A percentile compares a stretch with the other conserved stretches of the same genome.
phyloP scores from a whole-genome alignment of 805 yeast species.

The Yamadazyma laniorum region DNA sequence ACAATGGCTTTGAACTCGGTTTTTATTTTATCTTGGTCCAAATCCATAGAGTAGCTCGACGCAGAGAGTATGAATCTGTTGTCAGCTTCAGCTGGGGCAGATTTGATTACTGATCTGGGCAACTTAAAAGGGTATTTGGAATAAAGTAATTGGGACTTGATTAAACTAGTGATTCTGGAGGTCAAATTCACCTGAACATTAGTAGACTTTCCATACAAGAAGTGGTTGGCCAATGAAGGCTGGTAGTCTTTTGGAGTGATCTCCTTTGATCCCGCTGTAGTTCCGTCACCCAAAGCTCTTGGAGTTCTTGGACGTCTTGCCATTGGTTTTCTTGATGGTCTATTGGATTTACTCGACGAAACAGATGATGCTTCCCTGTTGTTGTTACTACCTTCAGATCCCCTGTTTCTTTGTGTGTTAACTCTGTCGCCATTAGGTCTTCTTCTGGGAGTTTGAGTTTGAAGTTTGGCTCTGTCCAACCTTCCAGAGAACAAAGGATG shows the following conservation, averaged over 20 bases:
- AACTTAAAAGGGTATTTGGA: slow-evolving; percentile 42
- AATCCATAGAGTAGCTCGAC: slow-evolving; percentile 22
- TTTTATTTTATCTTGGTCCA: slow-evolving; percentile 21
- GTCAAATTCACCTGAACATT: slow-evolving; percentile 24
- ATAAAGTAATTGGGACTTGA: slow-evolving; percentile 35
- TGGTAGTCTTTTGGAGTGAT: slow-evolving; percentile 5
- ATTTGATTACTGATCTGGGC: slow-evolving; percentile 33
- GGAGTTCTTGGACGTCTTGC: slow-evolving; percentile 3
- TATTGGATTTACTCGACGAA: background rate
- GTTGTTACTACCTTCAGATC: background rate
- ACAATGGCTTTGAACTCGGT: slow-evolving; percentile 30
- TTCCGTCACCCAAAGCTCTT: background rate
- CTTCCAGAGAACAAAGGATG: slow-evolving; percentile 19
- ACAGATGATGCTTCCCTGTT: too few species aligned
- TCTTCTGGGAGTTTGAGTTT: background rate
- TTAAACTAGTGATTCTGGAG: slow-evolving; percentile 39
- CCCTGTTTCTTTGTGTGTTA: background rate
- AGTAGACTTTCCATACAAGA: slow-evolving; percentile 40
- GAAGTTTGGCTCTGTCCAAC: slow-evolving; percentile 1
- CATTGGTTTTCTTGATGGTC: background rate
- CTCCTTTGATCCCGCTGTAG: slow-evolving; percentile 10
- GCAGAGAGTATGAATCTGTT: slow-evolving; percentile 35
- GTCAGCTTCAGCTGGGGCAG: slow-evolving; percentile 10
- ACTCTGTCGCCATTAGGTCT: background rate
- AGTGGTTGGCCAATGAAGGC: slow-evolving; percentile 19